A percentile compares a stretch with the other conserved stretches of the same genome.
These are phyloP conservation scores for Coniferiporia weirii DNA, from an alignment of 1,284 basidiomycete species.

Conservation along the genomic window DNA sequence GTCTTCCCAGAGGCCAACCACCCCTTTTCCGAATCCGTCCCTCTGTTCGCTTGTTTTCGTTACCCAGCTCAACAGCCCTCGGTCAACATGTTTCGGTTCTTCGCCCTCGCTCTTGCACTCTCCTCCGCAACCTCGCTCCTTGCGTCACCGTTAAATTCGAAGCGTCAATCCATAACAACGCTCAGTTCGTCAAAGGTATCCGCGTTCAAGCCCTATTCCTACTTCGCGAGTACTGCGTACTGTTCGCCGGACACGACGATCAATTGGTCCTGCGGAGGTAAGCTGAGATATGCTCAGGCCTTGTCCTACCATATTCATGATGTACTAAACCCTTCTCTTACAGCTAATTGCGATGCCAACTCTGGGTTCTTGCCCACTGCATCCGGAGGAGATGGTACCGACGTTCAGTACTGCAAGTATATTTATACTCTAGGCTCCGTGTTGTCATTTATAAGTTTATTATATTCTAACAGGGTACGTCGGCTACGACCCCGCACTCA, in stretches of 20 bases:
- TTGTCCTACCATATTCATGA: not conserved
- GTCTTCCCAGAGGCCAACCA: too few species aligned
- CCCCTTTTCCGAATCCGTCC: too few species aligned
- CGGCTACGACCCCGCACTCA: conserved; percentile 13
- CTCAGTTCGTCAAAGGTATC: conserved; percentile 29
- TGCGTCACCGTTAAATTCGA: not conserved
- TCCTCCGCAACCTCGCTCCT: not conserved
- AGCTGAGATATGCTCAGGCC: not conserved
- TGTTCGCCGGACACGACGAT: conserved; percentile 29
- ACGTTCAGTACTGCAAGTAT: conserved; percentile 21
- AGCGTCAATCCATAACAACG: conserved; percentile 20
- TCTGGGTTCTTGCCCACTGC: conserved; percentile 22
- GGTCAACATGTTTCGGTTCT: not conserved
- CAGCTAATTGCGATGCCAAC: conserved; percentile 21
- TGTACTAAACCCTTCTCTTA: not conserved
- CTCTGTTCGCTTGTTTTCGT: too few species aligned
- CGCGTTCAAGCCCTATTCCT: conserved; percentile 34
- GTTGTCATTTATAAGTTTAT: not conserved
- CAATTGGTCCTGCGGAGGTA: conserved; percentile 39
- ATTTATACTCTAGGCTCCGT: not conserved
- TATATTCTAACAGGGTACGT: conserved; percentile 14
- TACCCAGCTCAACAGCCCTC: not conserved
- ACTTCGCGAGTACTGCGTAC: conserved; percentile 41
- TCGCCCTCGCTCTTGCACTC: not conserved
- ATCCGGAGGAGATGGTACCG: conserved; percentile 23